Evolutionary conservation across 2,329 filamentous ascomycete genomes (phyloP).

Genomic region (Alternaria consortialis): DNA sequence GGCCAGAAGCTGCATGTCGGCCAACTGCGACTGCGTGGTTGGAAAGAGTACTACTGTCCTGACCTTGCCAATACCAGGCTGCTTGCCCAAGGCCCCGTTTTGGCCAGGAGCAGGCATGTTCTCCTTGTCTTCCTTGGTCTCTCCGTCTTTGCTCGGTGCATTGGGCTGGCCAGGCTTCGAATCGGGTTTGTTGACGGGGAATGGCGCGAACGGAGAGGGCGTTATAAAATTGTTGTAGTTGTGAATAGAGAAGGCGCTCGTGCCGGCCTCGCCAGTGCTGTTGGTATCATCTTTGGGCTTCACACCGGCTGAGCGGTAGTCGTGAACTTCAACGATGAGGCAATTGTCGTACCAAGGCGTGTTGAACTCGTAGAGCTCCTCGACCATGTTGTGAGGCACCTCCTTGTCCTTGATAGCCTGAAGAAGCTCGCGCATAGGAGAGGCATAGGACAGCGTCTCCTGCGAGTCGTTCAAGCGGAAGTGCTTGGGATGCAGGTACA

Average conservation of each 20-base stretch:
- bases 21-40: slow-evolving; percentile 76
- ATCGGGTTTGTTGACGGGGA: slow-evolving; percentile 56
- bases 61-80: slow-evolving; percentile 61
- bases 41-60: slow-evolving; percentile 85
- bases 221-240: slow-evolving; percentile 91
- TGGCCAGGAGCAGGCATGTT: slow-evolving; percentile 64
- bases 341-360: slow-evolving; percentile 91
- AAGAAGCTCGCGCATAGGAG: slow-evolving; percentile 83
- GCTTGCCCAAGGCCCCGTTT: slow-evolving; percentile 57
- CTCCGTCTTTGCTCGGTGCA: slow-evolving; percentile 31
- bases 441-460: slow-evolving; percentile 89
- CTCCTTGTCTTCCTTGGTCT: slow-evolving; percentile 61
- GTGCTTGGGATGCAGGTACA: slow-evolving; percentile 85
- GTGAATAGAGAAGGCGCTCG: slow-evolving; percentile 82
- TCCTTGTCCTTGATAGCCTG: slow-evolving; percentile 80
- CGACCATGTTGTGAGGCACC: slow-evolving; percentile 87
- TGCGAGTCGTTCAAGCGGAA: slow-evolving; percentile 89
- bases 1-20: slow-evolving; percentile 79
- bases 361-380: slow-evolving; percentile 74
- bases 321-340: slow-evolving; percentile 91
- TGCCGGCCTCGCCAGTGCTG: slow-evolving; percentile 66
- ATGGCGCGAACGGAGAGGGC: slow-evolving; percentile 84
- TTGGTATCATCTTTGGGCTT: slow-evolving; percentile 61
- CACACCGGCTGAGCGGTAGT: slow-evolving; percentile 76
- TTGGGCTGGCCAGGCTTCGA: slow-evolving; percentile 37